A percentile compares a stretch with the other conserved stretches of the same genome.
Conservation (phyloP, 371 early-diverging fungal genomes). For the Mortierella sp. region DNA sequence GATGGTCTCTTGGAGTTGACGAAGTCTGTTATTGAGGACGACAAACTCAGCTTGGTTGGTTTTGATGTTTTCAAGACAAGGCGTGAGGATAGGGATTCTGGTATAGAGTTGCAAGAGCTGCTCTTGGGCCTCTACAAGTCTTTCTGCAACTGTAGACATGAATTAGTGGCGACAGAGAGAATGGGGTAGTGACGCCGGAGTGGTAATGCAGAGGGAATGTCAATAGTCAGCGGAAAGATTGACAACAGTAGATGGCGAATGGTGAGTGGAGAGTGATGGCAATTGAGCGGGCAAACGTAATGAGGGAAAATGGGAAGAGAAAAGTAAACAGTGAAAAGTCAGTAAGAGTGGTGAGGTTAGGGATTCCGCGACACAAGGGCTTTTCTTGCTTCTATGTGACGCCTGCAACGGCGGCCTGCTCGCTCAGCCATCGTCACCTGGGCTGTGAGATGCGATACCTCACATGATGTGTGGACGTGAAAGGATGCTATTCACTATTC, state of each 20-base stretch:
- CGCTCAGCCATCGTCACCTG: too few relatives aligned
- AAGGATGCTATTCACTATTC: too few relatives aligned
- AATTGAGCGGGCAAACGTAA: background rate
- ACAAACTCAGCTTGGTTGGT: slow-evolving; percentile 49
- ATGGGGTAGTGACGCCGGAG: background rate
- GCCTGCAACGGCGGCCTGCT: too few relatives aligned
- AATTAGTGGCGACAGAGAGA: background rate
- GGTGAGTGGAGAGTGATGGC: background rate
- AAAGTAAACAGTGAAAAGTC: too few relatives aligned
- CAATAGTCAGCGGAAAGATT: background rate
- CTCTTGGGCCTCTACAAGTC: slow-evolving; percentile 46
- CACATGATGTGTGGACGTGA: too few relatives aligned
- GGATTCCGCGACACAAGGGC: too few relatives aligned
- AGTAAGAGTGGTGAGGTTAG: too few relatives aligned
- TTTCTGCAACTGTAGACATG: slow-evolving; percentile 40
- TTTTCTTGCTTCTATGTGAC: too few relatives aligned
- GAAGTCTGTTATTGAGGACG: slow-evolving; percentile 30
- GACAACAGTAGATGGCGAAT: background rate
- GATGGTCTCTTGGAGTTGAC: slow-evolving; percentile 29
- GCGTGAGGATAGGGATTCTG: slow-evolving; percentile 43
- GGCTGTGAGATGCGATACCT: too few relatives aligned
- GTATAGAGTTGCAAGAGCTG: slow-evolving; percentile 47
- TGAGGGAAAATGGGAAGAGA: too few relatives aligned
- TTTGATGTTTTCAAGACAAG: slow-evolving; percentile 47
- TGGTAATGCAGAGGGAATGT: background rate